Percentiles rank a stretch among this genome's conserved stretches.
phyloP scores from a whole-genome alignment of 2,329 filamentous ascomycete species.

The Chaetomium sp. region DNA sequence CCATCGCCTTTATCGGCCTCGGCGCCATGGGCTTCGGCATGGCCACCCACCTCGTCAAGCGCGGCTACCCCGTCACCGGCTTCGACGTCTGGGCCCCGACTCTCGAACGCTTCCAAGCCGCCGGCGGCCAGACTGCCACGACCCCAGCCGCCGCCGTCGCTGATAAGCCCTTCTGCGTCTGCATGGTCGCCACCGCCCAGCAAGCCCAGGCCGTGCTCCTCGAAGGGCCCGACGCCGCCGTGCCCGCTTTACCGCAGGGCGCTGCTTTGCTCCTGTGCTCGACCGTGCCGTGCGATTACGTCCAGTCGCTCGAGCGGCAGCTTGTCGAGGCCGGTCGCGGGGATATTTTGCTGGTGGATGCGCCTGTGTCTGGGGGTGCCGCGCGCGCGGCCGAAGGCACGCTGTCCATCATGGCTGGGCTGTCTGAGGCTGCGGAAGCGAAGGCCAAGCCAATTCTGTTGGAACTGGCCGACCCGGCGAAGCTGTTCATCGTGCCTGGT shows the following conservation, averaged over 20 bases:
- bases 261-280: conserved; percentile 62
- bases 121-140: conserved; percentile 53
- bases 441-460: conserved; percentile 53
- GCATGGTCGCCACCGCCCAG: conserved; percentile 69
- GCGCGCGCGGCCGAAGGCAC: conserved; percentile 63
- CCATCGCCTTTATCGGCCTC: conserved; percentile 64
- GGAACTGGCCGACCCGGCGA: conserved; percentile 54
- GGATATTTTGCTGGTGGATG: conserved; percentile 64
- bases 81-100: conserved; percentile 65
- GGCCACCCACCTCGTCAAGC: conserved; percentile 65
- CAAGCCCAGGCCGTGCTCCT: conserved; percentile 64
- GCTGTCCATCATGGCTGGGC: conserved; percentile 68
- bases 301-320: conserved; percentile 52
- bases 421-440: conserved; percentile 47
- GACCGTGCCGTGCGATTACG: conserved; percentile 62
- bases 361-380: conserved; percentile 66
- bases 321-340: conserved; percentile 48
- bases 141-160: conserved; percentile 57
- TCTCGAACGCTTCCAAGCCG: conserved; percentile 56
- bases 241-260: conserved; percentile 44
- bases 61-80: conserved; percentile 61
- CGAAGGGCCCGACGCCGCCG: conserved; percentile 46
- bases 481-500: conserved; percentile 56
- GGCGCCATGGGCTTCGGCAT: conserved; percentile 80
- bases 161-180: conserved; percentile 55